Evolutionary conservation across 352 stramenopile species (phyloP).

Genomic region (Phytophthora pini): DNA sequence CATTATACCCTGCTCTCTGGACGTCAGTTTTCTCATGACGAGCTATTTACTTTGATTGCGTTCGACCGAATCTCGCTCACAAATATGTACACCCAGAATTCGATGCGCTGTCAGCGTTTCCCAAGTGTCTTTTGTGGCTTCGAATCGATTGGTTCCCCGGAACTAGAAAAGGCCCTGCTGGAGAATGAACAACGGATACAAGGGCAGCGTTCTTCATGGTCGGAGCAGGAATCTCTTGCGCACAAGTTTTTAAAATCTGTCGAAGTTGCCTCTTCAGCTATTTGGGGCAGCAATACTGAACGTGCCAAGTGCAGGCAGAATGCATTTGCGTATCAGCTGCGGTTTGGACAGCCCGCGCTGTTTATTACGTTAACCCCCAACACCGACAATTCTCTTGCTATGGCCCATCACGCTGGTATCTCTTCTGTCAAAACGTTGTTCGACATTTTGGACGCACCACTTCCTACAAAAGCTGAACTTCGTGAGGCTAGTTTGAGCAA

Average conservation of each 20-base stretch:
- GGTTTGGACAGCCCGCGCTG: conserved; percentile 8
- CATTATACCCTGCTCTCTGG: conserved; percentile 9
- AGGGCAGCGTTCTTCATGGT: not conserved
- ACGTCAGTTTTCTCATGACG: conserved; percentile 10
- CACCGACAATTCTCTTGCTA: conserved; percentile 3
- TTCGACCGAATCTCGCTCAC: conserved; percentile 16
- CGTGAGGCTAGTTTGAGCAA: conserved; percentile 7
- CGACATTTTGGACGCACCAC: not conserved
- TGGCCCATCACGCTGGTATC: conserved; percentile 11
- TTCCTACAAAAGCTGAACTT: not conserved
- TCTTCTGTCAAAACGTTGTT: conserved; percentile 7
- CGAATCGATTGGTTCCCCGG: not conserved
- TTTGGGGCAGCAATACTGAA: conserved; percentile 8
- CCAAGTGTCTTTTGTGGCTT: not conserved
- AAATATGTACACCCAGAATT: conserved; percentile 14
- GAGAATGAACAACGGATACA: conserved; percentile 11
- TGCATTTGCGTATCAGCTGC: conserved; percentile 10
- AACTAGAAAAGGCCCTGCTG: not conserved
- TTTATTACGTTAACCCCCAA: conserved; percentile 19
- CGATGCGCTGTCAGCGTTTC: conserved; percentile 5
- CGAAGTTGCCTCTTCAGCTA: not conserved
- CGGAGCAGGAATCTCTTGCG: not conserved
- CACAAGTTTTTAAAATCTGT: conserved; percentile 9
- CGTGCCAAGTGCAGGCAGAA: conserved; percentile 2
- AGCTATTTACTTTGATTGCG: conserved; percentile 13